Base-by-base conservation (phyloP, 2,329 filamentous ascomycete species). In the Penicillium oxalicum region DNA sequence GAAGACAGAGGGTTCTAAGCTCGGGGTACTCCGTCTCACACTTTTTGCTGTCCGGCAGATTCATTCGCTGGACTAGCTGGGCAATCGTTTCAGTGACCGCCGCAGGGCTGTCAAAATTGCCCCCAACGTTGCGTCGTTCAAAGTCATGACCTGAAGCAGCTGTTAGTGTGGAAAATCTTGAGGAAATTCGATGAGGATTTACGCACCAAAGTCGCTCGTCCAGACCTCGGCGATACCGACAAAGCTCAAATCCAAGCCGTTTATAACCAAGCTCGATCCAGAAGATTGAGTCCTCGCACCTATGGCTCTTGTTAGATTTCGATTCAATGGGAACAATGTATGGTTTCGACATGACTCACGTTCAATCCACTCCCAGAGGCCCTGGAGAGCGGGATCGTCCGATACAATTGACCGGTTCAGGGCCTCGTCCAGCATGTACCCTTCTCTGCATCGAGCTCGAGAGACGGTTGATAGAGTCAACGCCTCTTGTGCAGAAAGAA, bases 1-100 rank as follows among this genome's bases (percentile, higher is more conserved):
- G 75, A 8, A 85, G 73, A 53, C 80, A 82, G 5, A 85, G 68
- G 44, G 79, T 78, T 32, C 82, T 74, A 51, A 83, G 79, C 44
- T 79, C 74, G 0, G 76, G 70, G 51, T 73, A 78, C 13, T 73
- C 64, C 1, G 80, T 81, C 6, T 73, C 63, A 43, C 74, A 70
- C 25, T 75, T 74, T 49, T 76, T 74, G 36, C 76, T 77, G 2
- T 72, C 64, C 0, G 80, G 74, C 8, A 82, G 67, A 12, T 76
- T 70, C 44, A 81, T 72, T 13, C 59, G 60, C 26, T 72, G 70
- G 11, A 73, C 76, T 25, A 84, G 71, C 12, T 74, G 73, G 40
- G 73, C 65, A 5, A 84, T 74, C 6, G 76, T 63, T 37, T 68
- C 63, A 25, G 60, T 57, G 25, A 67, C 57, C 46, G 65, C 58